Percentiles rank a stretch among this genome's conserved stretches.
Conservation (phyloP, 1,139 yeast species). For the Cylindricascospora bacillispora region DNA sequence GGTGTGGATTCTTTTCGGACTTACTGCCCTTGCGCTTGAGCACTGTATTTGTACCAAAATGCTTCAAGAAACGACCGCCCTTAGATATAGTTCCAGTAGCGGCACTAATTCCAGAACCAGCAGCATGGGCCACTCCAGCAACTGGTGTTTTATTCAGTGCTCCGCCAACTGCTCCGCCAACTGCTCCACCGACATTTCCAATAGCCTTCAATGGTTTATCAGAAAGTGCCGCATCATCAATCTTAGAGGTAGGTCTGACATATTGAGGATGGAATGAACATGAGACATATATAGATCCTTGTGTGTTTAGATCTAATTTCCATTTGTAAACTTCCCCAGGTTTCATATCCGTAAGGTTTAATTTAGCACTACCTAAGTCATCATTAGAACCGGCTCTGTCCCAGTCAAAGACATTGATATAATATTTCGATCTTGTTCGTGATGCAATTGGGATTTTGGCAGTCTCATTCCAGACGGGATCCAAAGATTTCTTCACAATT, state of each 20-base stretch:
- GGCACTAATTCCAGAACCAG: conserved; percentile 24
- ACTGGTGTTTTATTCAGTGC: conserved; percentile 24
- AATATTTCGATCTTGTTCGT: conserved; percentile 40
- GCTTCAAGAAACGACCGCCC: conserved; percentile 31
- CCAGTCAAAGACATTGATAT: conserved; percentile 55
- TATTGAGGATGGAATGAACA: conserved; percentile 55
- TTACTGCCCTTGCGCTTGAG: too few species aligned
- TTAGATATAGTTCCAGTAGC: conserved; percentile 33
- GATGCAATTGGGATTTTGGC: conserved; percentile 49
- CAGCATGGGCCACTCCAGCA: conserved; percentile 28
- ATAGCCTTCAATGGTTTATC: conserved; percentile 39
- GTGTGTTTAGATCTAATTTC: conserved; percentile 41
- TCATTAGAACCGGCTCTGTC: conserved; percentile 61
- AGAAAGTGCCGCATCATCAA: conserved; percentile 32
- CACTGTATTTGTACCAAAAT: conserved; percentile 19
- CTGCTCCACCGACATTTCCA: conserved; percentile 29
- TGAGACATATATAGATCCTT: conserved; percentile 43
- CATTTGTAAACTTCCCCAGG: conserved; percentile 36
- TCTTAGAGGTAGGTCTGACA: conserved; percentile 40
- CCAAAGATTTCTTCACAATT: conserved; percentile 49
- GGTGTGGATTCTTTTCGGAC: too few species aligned
- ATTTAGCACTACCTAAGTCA: conserved; percentile 37
- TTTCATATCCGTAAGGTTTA: conserved; percentile 39
- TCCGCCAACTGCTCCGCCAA: conserved; percentile 30
- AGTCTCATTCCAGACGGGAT: conserved; percentile 59